Base-by-base conservation (phyloP, 345 rosid species). In the Rhodamnia argentea region DNA sequence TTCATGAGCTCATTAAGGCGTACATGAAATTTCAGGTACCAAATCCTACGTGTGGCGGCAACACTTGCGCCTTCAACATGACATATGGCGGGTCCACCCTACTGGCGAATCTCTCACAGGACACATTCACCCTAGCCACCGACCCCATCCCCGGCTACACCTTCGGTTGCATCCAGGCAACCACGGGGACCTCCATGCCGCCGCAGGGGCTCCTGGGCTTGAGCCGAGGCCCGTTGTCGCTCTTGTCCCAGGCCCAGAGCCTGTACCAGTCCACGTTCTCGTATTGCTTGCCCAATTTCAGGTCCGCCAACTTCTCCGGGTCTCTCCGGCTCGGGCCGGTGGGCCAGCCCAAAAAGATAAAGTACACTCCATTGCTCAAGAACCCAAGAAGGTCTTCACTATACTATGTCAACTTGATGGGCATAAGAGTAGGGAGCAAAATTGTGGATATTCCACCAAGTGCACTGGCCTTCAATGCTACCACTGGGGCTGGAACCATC, bases 131-230 rank as follows among this genome's bases (percentile, higher is more conserved):
- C 26, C 87, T 96, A n/a, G 93, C 96, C 87, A 87, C 87, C 3
- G 97, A 96, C 86, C 53, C 89, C 1, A 88, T 94, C 86, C 93
- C 97, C 5, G 29, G 24, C 92, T 97, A 90, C 94, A 91, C 98
- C 44, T 96, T 97, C 51, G 99, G 99, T 2, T 96, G 99, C 91
- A 90, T 97, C 87, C 91, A 90, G 82, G 91, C 91, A 51, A 85
- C 95, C 88, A 86, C 95, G 0, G 99, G 99, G 86, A 90, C 88
- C 87, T 94, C 99, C 4, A 51, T 92, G 24, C 99, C 99, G 22
- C 93, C 97, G 0, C 99, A 97, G 88, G 99, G 99, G 10, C 93
- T 97, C 0, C 82, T 96, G 89, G 99, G 99, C 15, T 86, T 96
- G 13, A 97, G 98, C 37, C 93, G 99, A 56, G 99, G 99, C 70